Base-by-base conservation (phyloP, 2,329 filamentous ascomycete species). In the Ploettnerulaceae sp. region DNA sequence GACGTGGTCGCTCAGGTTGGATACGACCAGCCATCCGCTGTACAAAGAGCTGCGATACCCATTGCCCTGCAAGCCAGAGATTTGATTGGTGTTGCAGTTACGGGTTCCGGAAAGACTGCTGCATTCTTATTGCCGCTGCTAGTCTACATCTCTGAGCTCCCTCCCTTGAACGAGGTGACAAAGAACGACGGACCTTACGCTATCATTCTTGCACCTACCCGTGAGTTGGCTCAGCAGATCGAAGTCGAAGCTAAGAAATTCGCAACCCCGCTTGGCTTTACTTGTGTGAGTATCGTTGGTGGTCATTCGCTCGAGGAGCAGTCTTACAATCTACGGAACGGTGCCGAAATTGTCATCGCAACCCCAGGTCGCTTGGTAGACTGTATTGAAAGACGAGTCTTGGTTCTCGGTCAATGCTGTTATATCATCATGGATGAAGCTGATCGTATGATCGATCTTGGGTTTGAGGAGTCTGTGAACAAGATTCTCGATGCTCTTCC, bases 401-500 rank as follows among this genome's bases (percentile, higher is more conserved):
- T 97, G 2, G 91, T 98, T 1, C 78, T 97, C 37, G 83, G 82
- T n/a, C 93, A 97, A 68, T 97, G 93, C 67, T 95, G 90, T 70
- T 97, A 97, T 69, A 80, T 97, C 47, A 95, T 98, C 68, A 96
- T 98, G 91, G 93, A 98, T 66, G 93, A 98, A 76, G 93, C 93
- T 28, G 93, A 98, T 69, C 86, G 91, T 45, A 98, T 98, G 93
- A 95, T 98, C 55, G 93, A 98, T 64, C 81, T 97, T 51, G 93
- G 93, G 35, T 98, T 98, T 65, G 93, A 98, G 69, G 93, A 97
- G 61, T 87, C 89, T 0, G 88, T 98, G 49, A 97, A 96, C 69
- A 95, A 94, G 68, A 98, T 98, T 59, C 81, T 98, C 35, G 89
- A 95, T 57, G 91, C 93, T 1, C 77, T 98, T 2, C 93, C 93